A percentile compares a stretch with the other conserved stretches of the same genome.
These are phyloP conservation scores for Phaeosphaeriaceae sp. DNA, from an alignment of 2,329 filamentous ascomycete species.

Conservation along the genomic window DNA sequence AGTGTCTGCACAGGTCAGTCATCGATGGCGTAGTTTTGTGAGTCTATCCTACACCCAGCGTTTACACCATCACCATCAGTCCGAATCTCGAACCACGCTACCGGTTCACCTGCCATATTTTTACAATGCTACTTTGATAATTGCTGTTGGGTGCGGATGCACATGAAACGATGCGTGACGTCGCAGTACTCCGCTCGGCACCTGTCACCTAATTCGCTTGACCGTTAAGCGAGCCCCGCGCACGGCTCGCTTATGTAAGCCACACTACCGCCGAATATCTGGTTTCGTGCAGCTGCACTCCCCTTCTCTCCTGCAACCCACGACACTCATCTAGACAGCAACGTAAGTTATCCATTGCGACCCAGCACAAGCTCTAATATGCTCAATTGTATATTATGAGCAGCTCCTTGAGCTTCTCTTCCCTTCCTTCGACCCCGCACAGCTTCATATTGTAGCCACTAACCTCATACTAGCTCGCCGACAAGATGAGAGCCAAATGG, in stretches of 20 bases:
- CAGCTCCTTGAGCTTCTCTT: slow-evolving; percentile 7
- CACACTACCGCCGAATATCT: slow-evolving; percentile 12
- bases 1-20: slow-evolving; percentile 33
- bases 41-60: slow-evolving; percentile 19
- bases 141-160: background rate
- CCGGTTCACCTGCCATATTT: slow-evolving; percentile 34
- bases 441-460: slow-evolving; percentile 27
- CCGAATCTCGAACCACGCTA: slow-evolving; percentile 38
- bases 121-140: background rate
- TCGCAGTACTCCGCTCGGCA: background rate
- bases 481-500: slow-evolving; percentile 94
- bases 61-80: slow-evolving; percentile 15
- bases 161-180: slow-evolving; percentile 17
- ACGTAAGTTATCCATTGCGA: slow-evolving; percentile 41
- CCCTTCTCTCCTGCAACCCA: slow-evolving; percentile 45
- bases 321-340: slow-evolving; percentile 53
- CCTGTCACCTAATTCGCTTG: background rate
- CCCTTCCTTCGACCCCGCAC: slow-evolving; percentile 12
- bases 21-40: background rate
- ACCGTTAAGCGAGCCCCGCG: slow-evolving; percentile 33
- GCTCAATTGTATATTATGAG: slow-evolving; percentile 34
- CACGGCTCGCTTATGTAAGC: slow-evolving; percentile 12
- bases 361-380: slow-evolving; percentile 6
- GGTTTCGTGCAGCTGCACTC: slow-evolving; percentile 20
- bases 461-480: slow-evolving; percentile 44